These are phyloP conservation scores for Mayamaea pseudoterrestris DNA, from an alignment of 108 stramenopile genomes.

Conservation along the genomic window DNA sequence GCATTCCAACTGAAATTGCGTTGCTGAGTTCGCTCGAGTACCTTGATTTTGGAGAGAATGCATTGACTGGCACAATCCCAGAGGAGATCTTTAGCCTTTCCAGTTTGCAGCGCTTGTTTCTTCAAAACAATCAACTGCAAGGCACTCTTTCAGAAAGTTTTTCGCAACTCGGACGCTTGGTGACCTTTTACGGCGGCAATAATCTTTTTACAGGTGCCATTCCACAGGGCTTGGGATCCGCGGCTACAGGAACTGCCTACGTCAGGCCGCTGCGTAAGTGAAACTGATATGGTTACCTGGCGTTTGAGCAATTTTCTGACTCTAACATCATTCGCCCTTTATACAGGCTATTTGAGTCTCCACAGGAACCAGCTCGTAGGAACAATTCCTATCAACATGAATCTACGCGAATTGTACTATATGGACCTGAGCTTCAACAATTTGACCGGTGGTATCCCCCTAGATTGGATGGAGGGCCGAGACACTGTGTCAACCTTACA, in stretches of 20 bases:
- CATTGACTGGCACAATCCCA: constrained; percentile 24
- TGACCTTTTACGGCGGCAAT: too few relatives aligned
- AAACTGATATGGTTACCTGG: background rate
- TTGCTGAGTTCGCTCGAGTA: constrained; percentile 4
- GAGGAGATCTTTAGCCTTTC: constrained; percentile 14
- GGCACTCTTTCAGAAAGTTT: constrained; percentile 45
- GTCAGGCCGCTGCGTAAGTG: constrained; percentile 14
- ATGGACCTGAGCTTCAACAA: constrained; percentile 31
- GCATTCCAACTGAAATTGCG: constrained; percentile 15
- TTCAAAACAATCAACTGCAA: constrained; percentile 28
- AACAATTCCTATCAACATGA: constrained; percentile 15
- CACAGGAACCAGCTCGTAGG: constrained; percentile 23
- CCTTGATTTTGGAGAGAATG: constrained; percentile 30
- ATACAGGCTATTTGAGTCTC: constrained; percentile 21
- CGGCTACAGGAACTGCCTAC: background rate
- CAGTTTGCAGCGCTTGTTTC: constrained; percentile 16
- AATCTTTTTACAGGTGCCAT: constrained; percentile 8
- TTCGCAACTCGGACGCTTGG: too few relatives aligned
- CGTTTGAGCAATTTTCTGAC: background rate
- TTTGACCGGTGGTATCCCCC: constrained; percentile 27
- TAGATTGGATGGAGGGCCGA: constrained; percentile 10
- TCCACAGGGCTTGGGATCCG: constrained; percentile 8
- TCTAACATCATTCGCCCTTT: background rate
- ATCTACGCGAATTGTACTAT: constrained; percentile 15
- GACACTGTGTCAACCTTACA: constrained; percentile 12